phyloP scores from a whole-genome alignment of 2,329 filamentous ascomycete genomes.

The Coccinonectria pachysandricola region DNA sequence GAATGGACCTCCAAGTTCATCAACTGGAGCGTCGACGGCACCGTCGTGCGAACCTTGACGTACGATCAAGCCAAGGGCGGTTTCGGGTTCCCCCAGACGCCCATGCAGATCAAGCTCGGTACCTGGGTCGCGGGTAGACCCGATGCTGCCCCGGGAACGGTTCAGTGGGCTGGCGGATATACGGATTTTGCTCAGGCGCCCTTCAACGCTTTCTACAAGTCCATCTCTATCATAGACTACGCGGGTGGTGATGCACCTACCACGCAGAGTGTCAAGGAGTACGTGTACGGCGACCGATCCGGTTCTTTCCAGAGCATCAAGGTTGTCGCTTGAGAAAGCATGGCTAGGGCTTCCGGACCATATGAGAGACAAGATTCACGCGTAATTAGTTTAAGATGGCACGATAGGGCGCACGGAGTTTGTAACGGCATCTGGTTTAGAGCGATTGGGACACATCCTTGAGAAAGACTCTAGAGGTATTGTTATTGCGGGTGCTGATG shows the following conservation, averaged over 20 bases:
- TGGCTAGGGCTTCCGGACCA: too few relatives aligned
- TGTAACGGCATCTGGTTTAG: too few relatives aligned
- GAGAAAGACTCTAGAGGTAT: too few relatives aligned
- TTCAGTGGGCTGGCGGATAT: conserved; percentile 55
- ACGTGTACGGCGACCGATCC: conserved; percentile 30
- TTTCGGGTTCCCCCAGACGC: conserved; percentile 58
- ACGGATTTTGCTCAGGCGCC: conserved; percentile 34
- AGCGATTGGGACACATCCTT: too few relatives aligned
- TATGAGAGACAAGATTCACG: too few relatives aligned
- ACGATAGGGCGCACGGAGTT: too few relatives aligned
- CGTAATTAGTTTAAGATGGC: too few relatives aligned
- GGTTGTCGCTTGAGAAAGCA: too few relatives aligned
- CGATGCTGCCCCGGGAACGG: conserved; percentile 56
- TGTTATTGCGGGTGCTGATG: too few relatives aligned
- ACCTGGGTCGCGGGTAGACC: conserved; percentile 51
- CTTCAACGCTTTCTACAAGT: conserved; percentile 35
- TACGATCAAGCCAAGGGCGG: conserved; percentile 48
- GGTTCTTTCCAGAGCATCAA: conserved; percentile 34
- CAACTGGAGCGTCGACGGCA: conserved; percentile 55
- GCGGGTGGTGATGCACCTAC: conserved; percentile 25
- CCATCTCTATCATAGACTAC: conserved; percentile 33
- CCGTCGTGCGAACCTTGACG: conserved; percentile 48
- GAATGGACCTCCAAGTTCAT: conserved; percentile 57
- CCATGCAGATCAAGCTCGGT: conserved; percentile 60
- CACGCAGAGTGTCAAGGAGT: conserved; percentile 27